Evolutionary conservation across 2,329 filamentous ascomycete genomes (phyloP), one percentile per base, ranked within the genome.

Genomic region (Akanthomyces uredinophilus): DNA sequence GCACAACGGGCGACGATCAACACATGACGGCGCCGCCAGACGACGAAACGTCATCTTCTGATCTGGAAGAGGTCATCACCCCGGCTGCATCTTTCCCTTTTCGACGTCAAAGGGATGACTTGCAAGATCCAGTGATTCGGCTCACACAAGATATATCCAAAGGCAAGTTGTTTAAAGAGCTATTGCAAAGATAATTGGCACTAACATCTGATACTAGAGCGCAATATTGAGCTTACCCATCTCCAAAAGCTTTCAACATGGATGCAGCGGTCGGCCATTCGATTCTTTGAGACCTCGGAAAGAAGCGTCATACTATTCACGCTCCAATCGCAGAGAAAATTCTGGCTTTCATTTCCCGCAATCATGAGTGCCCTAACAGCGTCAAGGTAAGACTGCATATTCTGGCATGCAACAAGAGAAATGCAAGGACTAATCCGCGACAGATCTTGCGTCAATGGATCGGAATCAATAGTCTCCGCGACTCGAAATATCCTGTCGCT

Each of bases 251-350:
- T 66, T 67, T 71, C 14, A 63, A 73, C 3, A 70, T 78, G 65
- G 79, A 81, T 37, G 77, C 79, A n/a, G 77, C 79, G 20, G 72
- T 76, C 14, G 74, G 81, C 27, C 69, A 51, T 85, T 22, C 67
- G 72, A 20, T 72, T 73, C 55, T 63, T 87, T 16, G 72, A 77
- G 20, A 70, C 72, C 6, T 88, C 59, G 3, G 51, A 55, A 10
- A 39, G 59, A 55, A 35, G 11, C 29, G 50, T 35, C 8, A 20
- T 55, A 13, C 22, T 41, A 18, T n/a, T 55, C 20, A 24, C 59
- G 5, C 27, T 61, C n/a, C 29, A 55, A n/a, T 47, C 51, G 5
- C 59, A 61, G 22, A 29, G 32, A 13, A 49, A 55, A 27, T 61
- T 61, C 46, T 61, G 59, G 59, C 20, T 37, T 3, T 16, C 43